phyloP scores from a whole-genome alignment of 345 rosid genomes.

The Carallia pectinifolia region DNA sequence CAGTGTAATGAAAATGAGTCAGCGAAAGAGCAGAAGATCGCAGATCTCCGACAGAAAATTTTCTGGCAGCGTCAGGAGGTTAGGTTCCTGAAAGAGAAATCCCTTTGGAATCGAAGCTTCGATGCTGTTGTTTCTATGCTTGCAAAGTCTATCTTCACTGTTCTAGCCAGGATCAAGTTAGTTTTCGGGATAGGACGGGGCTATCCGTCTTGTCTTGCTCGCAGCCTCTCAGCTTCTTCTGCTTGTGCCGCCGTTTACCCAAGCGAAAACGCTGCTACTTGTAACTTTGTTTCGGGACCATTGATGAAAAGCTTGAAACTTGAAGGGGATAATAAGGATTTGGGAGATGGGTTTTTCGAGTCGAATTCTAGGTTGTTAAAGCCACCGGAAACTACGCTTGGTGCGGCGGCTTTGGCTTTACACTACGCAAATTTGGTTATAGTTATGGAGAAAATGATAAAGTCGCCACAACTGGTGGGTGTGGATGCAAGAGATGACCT shows the following conservation, averaged over 20 bases:
- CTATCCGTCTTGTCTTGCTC: slow-evolving; percentile 48
- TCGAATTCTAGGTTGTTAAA: slow-evolving; percentile 57
- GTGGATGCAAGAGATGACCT: slow-evolving; percentile 87
- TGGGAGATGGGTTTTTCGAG: slow-evolving; percentile 47
- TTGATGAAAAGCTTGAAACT: slow-evolving; percentile 26
- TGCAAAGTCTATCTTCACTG: slow-evolving; percentile 61
- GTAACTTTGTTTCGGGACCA: slow-evolving; percentile 44
- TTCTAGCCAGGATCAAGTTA: slow-evolving; percentile 63
- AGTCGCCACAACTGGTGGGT: slow-evolving; percentile 87
- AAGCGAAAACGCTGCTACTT: slow-evolving; percentile 35
- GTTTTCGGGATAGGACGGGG: slow-evolving; percentile 63
- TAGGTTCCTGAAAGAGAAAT: slow-evolving; percentile 73
- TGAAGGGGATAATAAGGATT: slow-evolving; percentile 16
- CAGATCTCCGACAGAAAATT: slow-evolving; percentile 67
- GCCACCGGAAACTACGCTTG: slow-evolving; percentile 71
- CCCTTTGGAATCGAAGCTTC: slow-evolving; percentile 81
- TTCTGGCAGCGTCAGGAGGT: slow-evolving; percentile 71
- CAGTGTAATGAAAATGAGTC: slow-evolving; percentile 31
- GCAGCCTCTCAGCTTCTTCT: slow-evolving; percentile 78
- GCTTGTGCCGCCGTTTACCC: slow-evolving; percentile 74
- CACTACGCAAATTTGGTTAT: slow-evolving; percentile 86
- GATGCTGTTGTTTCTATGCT: slow-evolving; percentile 61
- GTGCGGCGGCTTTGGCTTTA: slow-evolving; percentile 70
- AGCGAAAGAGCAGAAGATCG: slow-evolving; percentile 43
- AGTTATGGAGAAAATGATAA: slow-evolving; percentile 91